Percentiles rank a stretch among this genome's conserved stretches.
phyloP scores from a whole-genome alignment of 2,329 filamentous ascomycete genomes.

The Cordyceps cicadae region DNA sequence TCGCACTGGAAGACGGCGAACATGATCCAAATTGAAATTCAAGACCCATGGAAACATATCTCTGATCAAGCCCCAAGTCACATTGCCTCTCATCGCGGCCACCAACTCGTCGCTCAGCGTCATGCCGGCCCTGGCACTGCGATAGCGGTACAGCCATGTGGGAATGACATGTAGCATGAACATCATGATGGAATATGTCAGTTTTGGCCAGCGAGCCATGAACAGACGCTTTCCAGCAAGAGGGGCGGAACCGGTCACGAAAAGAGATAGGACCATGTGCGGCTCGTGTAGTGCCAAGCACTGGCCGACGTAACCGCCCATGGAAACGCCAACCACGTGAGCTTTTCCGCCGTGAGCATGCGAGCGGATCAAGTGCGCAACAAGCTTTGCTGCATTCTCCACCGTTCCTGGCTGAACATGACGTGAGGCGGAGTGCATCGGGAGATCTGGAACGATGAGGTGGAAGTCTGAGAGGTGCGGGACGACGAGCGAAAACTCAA shows the following conservation, averaged over 20 bases:
- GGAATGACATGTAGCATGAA: constrained; percentile 12
- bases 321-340: constrained; percentile 33
- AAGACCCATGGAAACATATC: not conserved
- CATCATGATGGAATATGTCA: constrained; percentile 21
- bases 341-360: constrained; percentile 28
- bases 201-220: constrained; percentile 20
- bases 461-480: constrained; percentile 29
- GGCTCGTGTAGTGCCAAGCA: constrained; percentile 26
- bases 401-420: constrained; percentile 25
- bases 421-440: constrained; percentile 26
- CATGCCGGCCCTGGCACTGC: not conserved
- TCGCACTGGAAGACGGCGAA: not conserved
- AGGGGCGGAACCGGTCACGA: constrained; percentile 27
- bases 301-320: constrained; percentile 29
- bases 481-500: constrained; percentile 27
- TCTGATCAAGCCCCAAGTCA: not conserved
- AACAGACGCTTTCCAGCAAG: constrained; percentile 17
- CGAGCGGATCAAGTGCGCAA: constrained; percentile 28
- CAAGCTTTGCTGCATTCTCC: constrained; percentile 21
- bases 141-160: not conserved
- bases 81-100: not conserved
- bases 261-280: constrained; percentile 26
- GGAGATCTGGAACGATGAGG: constrained; percentile 31
- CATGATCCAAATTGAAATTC: not conserved
- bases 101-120: not conserved